Evolutionary conservation across 192 early-diverging fungal species (phyloP).

Genomic region (Allomyces macrogynus): DNA sequence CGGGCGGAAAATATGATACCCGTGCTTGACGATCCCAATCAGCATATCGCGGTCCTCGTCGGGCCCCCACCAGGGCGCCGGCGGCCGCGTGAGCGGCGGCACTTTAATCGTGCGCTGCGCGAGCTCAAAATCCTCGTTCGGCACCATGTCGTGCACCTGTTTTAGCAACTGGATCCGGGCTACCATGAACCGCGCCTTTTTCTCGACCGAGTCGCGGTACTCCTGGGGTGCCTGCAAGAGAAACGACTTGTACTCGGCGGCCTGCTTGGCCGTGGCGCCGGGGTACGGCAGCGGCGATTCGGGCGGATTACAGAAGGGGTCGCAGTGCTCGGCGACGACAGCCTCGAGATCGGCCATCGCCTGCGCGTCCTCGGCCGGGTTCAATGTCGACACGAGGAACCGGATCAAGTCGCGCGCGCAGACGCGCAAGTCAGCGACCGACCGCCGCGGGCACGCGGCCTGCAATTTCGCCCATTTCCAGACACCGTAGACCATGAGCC

Average conservation of each 20-base stretch:
- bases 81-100: constrained; percentile 29
- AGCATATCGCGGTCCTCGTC: constrained; percentile 59
- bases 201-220: constrained; percentile 49
- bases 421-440: constrained; percentile 33
- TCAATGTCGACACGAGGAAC: constrained; percentile 24
- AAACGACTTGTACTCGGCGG: constrained; percentile 46
- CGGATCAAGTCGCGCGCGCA: constrained; percentile 27
- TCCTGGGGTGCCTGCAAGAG: constrained; percentile 48
- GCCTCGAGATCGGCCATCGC: constrained; percentile 37
- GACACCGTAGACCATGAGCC: constrained; percentile 30
- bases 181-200: constrained; percentile 49
- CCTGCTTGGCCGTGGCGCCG: constrained; percentile 41
- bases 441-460: constrained; percentile 28
- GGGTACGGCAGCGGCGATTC: constrained; percentile 36
- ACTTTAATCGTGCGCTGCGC: constrained; percentile 36
- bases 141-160: constrained; percentile 46
- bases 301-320: constrained; percentile 7
- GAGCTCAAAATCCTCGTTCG: constrained; percentile 28
- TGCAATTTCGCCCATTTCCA: constrained; percentile 40
- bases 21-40: constrained; percentile 54
- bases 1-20: constrained; percentile 27
- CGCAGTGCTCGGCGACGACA: constrained; percentile 13
- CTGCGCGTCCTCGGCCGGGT: constrained; percentile 33
- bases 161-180: constrained; percentile 54
- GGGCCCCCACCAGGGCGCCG: constrained; percentile 47